These are phyloP conservation scores for Suillus hirtellus DNA, from an alignment of 768 basidiomycete genomes.

Conservation along the genomic window DNA sequence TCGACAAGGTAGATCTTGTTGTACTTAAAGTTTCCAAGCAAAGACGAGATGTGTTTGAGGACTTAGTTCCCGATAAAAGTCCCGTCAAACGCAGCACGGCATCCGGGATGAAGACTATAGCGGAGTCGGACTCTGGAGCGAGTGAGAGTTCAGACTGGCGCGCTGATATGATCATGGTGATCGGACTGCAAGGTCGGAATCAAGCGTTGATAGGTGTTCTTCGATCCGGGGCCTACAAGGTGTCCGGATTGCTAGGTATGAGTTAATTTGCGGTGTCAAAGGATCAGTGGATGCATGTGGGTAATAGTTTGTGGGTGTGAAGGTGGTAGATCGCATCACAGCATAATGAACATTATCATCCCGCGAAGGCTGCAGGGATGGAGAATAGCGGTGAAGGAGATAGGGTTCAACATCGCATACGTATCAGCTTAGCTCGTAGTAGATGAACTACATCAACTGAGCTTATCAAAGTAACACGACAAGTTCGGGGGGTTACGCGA, in stretches of 20 bases:
- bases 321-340: neutral
- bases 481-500: conserved; percentile 3
- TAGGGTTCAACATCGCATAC: neutral
- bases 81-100: neutral
- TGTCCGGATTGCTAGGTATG: neutral
- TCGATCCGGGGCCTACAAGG: neutral
- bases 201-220: neutral
- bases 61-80: neutral
- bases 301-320: no score
- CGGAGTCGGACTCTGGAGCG: neutral
- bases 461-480: conserved; percentile 9
- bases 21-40: neutral
- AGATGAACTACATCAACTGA: neutral
- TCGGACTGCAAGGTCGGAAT: neutral
- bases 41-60: neutral
- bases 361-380: neutral
- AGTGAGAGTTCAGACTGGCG: neutral
- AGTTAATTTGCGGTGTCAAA: neutral
- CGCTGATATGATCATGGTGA: conserved; percentile 5
- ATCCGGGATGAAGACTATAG: neutral
- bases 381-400: neutral
- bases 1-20: neutral
- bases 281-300: neutral
- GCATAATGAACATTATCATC: neutral
- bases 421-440: neutral